Percentiles rank a stretch among this genome's conserved stretches.
Conservation (phyloP, 2,329 filamentous ascomycete genomes). For the Bimuria novae-zelandiae region DNA sequence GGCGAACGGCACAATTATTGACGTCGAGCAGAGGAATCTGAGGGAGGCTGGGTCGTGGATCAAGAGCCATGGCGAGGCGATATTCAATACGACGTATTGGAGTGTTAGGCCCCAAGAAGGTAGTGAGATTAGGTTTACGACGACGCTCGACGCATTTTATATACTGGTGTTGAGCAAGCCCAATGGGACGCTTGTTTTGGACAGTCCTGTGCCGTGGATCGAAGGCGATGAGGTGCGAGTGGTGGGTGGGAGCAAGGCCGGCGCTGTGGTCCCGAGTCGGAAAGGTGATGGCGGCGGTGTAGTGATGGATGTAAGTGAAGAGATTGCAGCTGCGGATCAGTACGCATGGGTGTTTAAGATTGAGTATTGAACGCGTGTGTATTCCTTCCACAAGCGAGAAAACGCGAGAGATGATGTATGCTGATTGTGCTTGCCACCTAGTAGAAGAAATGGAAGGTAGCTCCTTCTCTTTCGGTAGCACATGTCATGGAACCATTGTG, state of each 20-base stretch:
- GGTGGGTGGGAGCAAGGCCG: constrained; percentile 42
- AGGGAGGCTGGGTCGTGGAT: constrained; percentile 61
- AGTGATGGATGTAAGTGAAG: constrained; percentile 8
- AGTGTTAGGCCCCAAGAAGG: constrained; percentile 53
- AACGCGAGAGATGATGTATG: no score
- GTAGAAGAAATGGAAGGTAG: no score
- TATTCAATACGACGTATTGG: constrained; percentile 64
- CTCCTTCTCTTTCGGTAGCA: no score
- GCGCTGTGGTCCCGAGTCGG: constrained; percentile 20
- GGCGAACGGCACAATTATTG: constrained; percentile 60
- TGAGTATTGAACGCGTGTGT: constrained; percentile 17
- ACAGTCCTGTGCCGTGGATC: constrained; percentile 49
- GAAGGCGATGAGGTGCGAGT: constrained; percentile 50
- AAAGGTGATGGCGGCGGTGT: not conserved
- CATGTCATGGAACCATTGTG: no score
- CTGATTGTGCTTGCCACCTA: no score
- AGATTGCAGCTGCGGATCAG: constrained; percentile 13
- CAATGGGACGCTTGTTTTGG: constrained; percentile 38
- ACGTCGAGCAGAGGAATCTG: constrained; percentile 54
- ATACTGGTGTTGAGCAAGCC: constrained; percentile 53
- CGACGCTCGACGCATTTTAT: constrained; percentile 59
- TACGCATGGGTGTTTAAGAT: constrained; percentile 21
- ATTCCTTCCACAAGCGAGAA: constrained; percentile 14
- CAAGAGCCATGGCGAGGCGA: constrained; percentile 56
- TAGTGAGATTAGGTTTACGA: constrained; percentile 56